Evolutionary conservation across 2,329 filamentous ascomycete genomes (phyloP).

Genomic region (Leptosphaerulina australis): DNA sequence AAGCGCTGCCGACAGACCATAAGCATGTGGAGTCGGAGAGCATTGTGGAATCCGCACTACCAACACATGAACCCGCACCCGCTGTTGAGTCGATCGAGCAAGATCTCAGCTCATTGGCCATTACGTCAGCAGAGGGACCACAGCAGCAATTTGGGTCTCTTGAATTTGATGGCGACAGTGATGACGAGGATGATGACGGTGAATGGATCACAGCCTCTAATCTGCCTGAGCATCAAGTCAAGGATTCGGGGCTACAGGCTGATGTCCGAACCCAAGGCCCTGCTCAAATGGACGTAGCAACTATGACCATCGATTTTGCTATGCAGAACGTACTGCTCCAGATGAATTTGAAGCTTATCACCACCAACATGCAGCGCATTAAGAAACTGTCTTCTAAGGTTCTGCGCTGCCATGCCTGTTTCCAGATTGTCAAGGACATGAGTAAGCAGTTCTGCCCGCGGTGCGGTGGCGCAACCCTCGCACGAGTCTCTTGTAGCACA

Average conservation of each 20-base stretch:
- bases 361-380: slow-evolving; percentile 78
- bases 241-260: slow-evolving; percentile 56
- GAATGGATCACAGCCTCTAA: slow-evolving; percentile 97
- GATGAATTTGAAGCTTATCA: slow-evolving; percentile 90
- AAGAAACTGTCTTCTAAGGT: slow-evolving; percentile 86
- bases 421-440: slow-evolving; percentile 82
- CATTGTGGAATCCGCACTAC: slow-evolving; percentile 6
- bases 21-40: slow-evolving; percentile 11
- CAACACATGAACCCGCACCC: slow-evolving; percentile 1
- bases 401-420: slow-evolving; percentile 81
- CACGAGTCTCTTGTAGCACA: slow-evolving; percentile 83
- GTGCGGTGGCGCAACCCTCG: slow-evolving; percentile 87
- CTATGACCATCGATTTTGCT: slow-evolving; percentile 92
- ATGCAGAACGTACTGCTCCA: slow-evolving; percentile 97
- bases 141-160: slow-evolving; percentile 27
- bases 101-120: slow-evolving; percentile 30
- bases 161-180: slow-evolving; percentile 26
- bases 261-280: slow-evolving; percentile 56
- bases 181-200: slow-evolving; percentile 57
- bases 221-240: slow-evolving; percentile 79
- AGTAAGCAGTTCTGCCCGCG: slow-evolving; percentile 88
- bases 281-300: slow-evolving; percentile 79
- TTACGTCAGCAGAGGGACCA: slow-evolving; percentile 16
- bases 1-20: slow-evolving; percentile 10
- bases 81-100: slow-evolving; percentile 18